Evolutionary conservation across 148 eudicot species (phyloP), one percentile per base, ranked within the genome.

Genomic region (Tetragonia tetragonoides): DNA sequence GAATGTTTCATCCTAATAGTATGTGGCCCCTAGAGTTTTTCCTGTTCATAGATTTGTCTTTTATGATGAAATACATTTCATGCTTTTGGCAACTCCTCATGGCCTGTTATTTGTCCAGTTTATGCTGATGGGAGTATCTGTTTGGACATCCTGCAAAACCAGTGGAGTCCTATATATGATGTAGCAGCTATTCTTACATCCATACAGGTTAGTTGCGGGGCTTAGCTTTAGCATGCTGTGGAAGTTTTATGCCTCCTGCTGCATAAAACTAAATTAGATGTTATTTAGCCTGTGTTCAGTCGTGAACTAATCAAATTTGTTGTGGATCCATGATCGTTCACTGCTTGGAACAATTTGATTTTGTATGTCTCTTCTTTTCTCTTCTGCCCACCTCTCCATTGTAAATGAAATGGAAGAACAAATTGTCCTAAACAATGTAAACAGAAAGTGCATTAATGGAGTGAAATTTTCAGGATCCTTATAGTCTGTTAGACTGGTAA

Each of bases 1-100:
- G 92, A 70, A 89, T 89, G 92, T 89, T 89, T 53, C 92, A 89
- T 79, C 92, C 92, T 38, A 89, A 89, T 59, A 89, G 92, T 89
- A 87, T 70, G 92, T 85, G 76, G 8, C 34, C 59, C 46, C 54
- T 71, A 11, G 28, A 7, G 17, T 41, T 66, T 51, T 59, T 8
- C 10, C 72, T 10, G 54, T 54, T 38, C 10, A 5, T 51, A 40
- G 5, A 6, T 57, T 7, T 34, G n/a, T 44, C 60, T 20, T 66
- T 77, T 70, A 18, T 62, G 54, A 39, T 41, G n/a, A 28, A 15
- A 20, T 38, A 6, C 18, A n/a, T 72, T 54, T 42, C 41, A 15
- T 67, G 44, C 18, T 77, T 67, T 77, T 67, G 41, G 56, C 40
- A 60, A 41, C 42, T 47, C 57, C 57, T 54, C 38, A 38, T 74